phyloP scores from a whole-genome alignment of 352 stramenopile genomes.

The Phytophthora citricola region DNA sequence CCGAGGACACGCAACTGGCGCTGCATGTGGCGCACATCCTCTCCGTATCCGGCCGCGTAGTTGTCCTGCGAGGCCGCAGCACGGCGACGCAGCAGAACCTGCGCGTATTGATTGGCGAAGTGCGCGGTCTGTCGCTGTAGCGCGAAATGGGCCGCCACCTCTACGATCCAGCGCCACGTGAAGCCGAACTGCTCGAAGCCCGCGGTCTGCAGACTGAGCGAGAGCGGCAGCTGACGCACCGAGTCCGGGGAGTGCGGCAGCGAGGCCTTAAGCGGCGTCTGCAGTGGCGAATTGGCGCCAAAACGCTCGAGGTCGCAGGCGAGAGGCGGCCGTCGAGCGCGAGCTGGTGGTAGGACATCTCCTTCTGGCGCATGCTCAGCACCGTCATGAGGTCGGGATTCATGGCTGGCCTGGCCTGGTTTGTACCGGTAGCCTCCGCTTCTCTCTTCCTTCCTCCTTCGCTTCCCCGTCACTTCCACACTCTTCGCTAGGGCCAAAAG shows the following conservation, averaged over 20 bases:
- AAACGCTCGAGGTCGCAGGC: conserved; percentile 14
- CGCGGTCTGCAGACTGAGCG: conserved; percentile 32
- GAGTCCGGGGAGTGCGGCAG: conserved; percentile 52
- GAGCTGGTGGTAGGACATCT: conserved; percentile 82
- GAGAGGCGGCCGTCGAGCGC: conserved; percentile 36
- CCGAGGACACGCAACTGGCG: conserved; percentile 67
- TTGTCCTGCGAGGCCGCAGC: conserved; percentile 40
- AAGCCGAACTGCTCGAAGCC: conserved; percentile 80
- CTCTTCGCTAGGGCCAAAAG: conserved; percentile 19
- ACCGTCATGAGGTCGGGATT: conserved; percentile 76
- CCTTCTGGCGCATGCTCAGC: conserved; percentile 83
- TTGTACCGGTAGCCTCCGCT: conserved; percentile 10
- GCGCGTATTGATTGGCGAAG: conserved; percentile 80
- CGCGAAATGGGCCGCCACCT: conserved; percentile 69
- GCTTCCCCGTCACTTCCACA: conserved; percentile 56
- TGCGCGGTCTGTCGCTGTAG: conserved; percentile 83
- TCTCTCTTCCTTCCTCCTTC: conserved; percentile 22
- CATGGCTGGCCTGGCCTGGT: conserved; percentile 34
- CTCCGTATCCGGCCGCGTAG: conserved; percentile 51
- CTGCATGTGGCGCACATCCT: conserved; percentile 57
- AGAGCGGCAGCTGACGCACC: conserved; percentile 57
- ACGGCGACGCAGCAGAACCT: conserved; percentile 74
- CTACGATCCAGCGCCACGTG: conserved; percentile 79
- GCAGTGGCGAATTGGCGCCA: conserved; percentile 21
- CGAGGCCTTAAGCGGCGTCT: conserved; percentile 39